A percentile compares a stretch with the other conserved stretches of the same genome.
These are phyloP conservation scores for Apiospora malaysiana DNA, from an alignment of 2,329 filamentous ascomycete genomes.

Conservation along the genomic window DNA sequence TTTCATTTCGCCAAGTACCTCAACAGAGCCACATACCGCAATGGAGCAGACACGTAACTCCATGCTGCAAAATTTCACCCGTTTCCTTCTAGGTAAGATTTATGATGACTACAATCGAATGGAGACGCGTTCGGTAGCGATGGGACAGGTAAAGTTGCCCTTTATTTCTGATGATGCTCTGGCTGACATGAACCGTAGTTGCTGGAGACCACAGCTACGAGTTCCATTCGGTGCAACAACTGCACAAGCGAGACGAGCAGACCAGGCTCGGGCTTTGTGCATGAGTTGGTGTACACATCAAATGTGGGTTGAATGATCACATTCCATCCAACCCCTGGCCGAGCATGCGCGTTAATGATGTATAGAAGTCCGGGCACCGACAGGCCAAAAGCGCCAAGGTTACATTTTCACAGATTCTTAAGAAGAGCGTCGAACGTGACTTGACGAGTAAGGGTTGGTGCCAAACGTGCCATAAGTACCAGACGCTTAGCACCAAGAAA, in stretches of 20 bases:
- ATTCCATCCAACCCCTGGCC: background rate
- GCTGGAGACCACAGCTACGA: constrained; percentile 73
- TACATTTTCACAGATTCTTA: constrained; percentile 91
- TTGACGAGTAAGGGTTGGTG: constrained; percentile 93
- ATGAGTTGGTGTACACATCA: constrained; percentile 78
- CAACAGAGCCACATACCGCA: constrained; percentile 44
- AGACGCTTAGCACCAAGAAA: constrained; percentile 84
- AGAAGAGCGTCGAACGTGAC: constrained; percentile 88
- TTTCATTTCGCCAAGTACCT: constrained; percentile 73
- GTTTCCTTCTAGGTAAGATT: constrained; percentile 85
- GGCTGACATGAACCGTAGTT: constrained; percentile 45
- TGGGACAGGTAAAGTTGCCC: constrained; percentile 68
- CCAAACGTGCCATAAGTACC: constrained; percentile 86
- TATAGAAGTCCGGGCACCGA: constrained; percentile 53
- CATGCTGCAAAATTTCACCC: constrained; percentile 85
- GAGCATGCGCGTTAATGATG: constrained; percentile 29
- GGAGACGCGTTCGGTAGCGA: constrained; percentile 62
- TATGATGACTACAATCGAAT: constrained; percentile 76
- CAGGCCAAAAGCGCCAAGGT: constrained; percentile 57
- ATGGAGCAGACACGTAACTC: constrained; percentile 58
- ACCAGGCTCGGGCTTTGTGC: constrained; percentile 79
- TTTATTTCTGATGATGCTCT: constrained; percentile 19
- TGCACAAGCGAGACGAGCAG: constrained; percentile 87
- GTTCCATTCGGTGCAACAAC: constrained; percentile 80
- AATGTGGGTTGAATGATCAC: constrained; percentile 28